phyloP scores from a whole-genome alignment of 495 filamentous ascomycete species.

The Aspergillus conjunctus region DNA sequence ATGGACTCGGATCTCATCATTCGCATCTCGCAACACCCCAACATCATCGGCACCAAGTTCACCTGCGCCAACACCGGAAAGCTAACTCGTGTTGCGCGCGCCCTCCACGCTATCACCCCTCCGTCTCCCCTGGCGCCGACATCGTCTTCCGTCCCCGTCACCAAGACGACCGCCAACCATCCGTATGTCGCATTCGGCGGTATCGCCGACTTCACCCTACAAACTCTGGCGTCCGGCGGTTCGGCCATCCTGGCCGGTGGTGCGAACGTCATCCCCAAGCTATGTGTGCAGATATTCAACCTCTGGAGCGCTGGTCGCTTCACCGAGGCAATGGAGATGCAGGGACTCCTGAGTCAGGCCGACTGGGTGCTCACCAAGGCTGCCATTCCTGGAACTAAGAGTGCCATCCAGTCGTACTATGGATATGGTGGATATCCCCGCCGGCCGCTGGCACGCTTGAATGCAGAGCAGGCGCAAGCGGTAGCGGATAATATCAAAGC shows the following conservation, averaged over 20 bases:
- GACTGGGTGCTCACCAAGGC: conserved; percentile 89
- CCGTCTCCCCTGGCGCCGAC: conserved; percentile 40
- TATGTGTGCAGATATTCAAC: conserved; percentile 80
- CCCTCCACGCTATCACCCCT: conserved; percentile 71
- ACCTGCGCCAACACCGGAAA: conserved; percentile 90
- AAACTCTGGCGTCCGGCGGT: conserved; percentile 78
- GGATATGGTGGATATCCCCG: conserved; percentile 83
- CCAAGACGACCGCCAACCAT: conserved; percentile 47
- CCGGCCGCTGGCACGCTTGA: conserved; percentile 68
- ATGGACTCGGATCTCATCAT: conserved; percentile 90
- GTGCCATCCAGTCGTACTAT: conserved; percentile 78
- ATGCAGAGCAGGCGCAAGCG: conserved; percentile 53
- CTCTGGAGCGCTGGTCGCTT: conserved; percentile 71
- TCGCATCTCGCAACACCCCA: conserved; percentile 75
- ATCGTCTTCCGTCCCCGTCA: conserved; percentile 24
- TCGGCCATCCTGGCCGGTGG: conserved; percentile 85
- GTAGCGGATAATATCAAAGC: conserved; percentile 66
- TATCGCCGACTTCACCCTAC: conserved; percentile 83
- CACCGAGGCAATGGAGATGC: conserved; percentile 72
- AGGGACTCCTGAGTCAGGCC: conserved; percentile 69
- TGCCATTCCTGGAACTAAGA: conserved; percentile 84
- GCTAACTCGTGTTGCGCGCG: conserved; percentile 78
- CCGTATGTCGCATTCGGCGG: conserved; percentile 87
- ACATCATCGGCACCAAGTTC: conserved; percentile 88
- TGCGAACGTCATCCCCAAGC: conserved; percentile 82